Conservation (phyloP, 768 basidiomycete genomes). For the Podaxis sp. region DNA sequence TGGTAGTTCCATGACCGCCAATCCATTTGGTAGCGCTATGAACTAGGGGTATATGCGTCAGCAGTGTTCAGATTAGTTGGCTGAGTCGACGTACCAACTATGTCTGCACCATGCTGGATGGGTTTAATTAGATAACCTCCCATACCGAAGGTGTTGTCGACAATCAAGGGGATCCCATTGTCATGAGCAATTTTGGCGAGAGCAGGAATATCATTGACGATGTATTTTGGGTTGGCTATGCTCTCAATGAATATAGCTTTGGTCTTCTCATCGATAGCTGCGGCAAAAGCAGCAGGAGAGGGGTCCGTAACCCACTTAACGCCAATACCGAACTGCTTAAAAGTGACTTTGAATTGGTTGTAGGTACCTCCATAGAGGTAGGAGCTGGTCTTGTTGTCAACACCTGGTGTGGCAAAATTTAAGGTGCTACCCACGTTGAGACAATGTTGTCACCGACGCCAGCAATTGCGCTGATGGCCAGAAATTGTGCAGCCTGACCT, state of each 20-base stretch:
- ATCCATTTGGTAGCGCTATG: constrained; percentile 87
- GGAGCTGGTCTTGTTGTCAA: constrained; percentile 32
- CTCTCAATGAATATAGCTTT: constrained; percentile 74
- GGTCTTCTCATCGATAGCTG: constrained; percentile 72
- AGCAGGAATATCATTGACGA: constrained; percentile 60
- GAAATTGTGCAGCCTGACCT: constrained; percentile 76
- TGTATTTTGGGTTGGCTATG: constrained; percentile 77
- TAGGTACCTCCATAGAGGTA: constrained; percentile 70
- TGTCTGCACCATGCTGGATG: constrained; percentile 73
- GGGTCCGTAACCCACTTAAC: constrained; percentile 58
- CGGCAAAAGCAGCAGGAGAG: constrained; percentile 53
- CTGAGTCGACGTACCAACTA: constrained; percentile 46
- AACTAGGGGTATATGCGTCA: constrained; percentile 29
- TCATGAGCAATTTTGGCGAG: constrained; percentile 75
- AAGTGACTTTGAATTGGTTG: constrained; percentile 72
- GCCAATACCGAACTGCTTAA: constrained; percentile 64
- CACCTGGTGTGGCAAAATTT: not conserved
- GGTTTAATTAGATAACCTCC: constrained; percentile 72
- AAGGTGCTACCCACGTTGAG: constrained; percentile 44
- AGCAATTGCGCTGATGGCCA: constrained; percentile 60
- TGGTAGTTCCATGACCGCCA: constrained; percentile 75
- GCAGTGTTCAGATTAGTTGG: no score
- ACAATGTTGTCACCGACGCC: constrained; percentile 75
- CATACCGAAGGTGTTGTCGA: constrained; percentile 78
- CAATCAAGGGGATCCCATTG: constrained; percentile 70